phyloP scores from a whole-genome alignment of 2,329 filamentous ascomycete genomes.

The Sclerotinia sclerotiorum region DNA sequence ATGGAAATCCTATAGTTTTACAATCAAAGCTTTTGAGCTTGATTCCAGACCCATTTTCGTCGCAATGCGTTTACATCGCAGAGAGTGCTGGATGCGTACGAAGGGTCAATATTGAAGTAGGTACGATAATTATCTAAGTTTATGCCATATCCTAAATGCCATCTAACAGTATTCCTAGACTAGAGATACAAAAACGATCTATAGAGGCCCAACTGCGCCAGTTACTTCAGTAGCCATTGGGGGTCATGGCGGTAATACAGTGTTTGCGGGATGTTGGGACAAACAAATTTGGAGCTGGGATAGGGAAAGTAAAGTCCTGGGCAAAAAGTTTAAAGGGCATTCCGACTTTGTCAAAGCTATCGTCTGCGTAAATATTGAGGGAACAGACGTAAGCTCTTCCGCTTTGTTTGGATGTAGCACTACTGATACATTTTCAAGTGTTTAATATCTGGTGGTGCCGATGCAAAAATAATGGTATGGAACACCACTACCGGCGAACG shows the following conservation, averaged over 20 bases:
- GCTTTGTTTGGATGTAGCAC: slow-evolving; percentile 1
- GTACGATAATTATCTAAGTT: slow-evolving; percentile 42
- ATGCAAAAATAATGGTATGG: slow-evolving; percentile 83
- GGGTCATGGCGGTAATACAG: slow-evolving; percentile 52
- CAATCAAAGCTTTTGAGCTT: slow-evolving; percentile 84
- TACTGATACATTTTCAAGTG: slow-evolving; percentile 31
- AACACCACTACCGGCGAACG: slow-evolving; percentile 65
- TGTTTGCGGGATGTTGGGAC: slow-evolving; percentile 94
- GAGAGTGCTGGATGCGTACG: slow-evolving; percentile 83
- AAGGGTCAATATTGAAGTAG: slow-evolving; percentile 72
- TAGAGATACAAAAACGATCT: slow-evolving; percentile 50
- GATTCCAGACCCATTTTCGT: slow-evolving; percentile 62
- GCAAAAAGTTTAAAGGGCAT: slow-evolving; percentile 71
- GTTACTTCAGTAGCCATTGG: slow-evolving; percentile 74
- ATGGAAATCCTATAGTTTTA: slow-evolving; percentile 77
- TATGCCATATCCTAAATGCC: not conserved
- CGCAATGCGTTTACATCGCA: slow-evolving; percentile 68
- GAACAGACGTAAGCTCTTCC: slow-evolving; percentile 50
- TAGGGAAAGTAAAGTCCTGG: slow-evolving; percentile 53
- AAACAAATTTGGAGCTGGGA: slow-evolving; percentile 88
- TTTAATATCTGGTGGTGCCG: slow-evolving; percentile 73
- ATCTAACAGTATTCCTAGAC: slow-evolving; percentile 40
- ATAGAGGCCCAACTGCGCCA: slow-evolving; percentile 75
- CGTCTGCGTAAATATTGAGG: slow-evolving; percentile 59
- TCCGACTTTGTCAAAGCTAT: slow-evolving; percentile 89